Percentiles rank a stretch among this genome's conserved stretches.
These are phyloP conservation scores for Gracilaria gracilis DNA, from an alignment of 23 red algal species.

Conservation along the genomic window DNA sequence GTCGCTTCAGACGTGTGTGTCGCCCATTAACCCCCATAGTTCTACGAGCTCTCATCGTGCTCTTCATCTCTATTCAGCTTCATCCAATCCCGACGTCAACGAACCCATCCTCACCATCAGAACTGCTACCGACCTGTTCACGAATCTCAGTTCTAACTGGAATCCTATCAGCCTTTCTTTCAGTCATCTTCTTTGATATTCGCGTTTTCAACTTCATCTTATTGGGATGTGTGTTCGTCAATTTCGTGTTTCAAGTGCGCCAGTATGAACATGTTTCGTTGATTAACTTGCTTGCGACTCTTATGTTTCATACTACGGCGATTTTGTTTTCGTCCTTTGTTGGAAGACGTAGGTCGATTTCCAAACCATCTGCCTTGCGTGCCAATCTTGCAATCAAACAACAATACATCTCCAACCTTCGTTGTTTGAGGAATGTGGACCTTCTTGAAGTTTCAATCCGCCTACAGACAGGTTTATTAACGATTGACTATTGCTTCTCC, in stretches of 20 bases:
- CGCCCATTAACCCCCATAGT: conserved; percentile 52
- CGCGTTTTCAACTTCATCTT: conserved; percentile 38
- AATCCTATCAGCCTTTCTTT: conserved; percentile 38
- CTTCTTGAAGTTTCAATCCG: conserved; percentile 40
- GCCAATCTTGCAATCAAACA: conserved; percentile 19
- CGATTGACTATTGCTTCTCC: conserved; percentile 43
- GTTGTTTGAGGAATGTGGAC: conserved; percentile 34
- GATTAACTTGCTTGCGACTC: background rate
- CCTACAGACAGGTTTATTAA: conserved; percentile 32
- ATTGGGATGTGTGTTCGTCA: conserved; percentile 35
- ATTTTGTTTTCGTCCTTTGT: conserved; percentile 46
- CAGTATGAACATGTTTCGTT: background rate
- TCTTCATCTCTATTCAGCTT: conserved; percentile 52
- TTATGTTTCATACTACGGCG: conserved; percentile 35
- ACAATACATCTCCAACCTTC: conserved; percentile 21
- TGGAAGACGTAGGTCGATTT: conserved; percentile 62
- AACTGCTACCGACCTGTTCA: conserved; percentile 4
- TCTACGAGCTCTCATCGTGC: conserved; percentile 54
- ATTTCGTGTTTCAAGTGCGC: conserved; percentile 42
- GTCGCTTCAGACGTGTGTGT: conserved; percentile 33
- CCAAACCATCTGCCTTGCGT: conserved; percentile 39
- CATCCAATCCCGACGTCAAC: conserved; percentile 18
- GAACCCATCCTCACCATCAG: background rate
- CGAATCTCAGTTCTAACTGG: conserved; percentile 37
- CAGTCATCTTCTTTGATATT: conserved; percentile 60